Percentiles rank a stretch among this genome's conserved stretches.
phyloP scores from a whole-genome alignment of 768 basidiomycete genomes.

The Pilatotrama ljubarskyi region DNA sequence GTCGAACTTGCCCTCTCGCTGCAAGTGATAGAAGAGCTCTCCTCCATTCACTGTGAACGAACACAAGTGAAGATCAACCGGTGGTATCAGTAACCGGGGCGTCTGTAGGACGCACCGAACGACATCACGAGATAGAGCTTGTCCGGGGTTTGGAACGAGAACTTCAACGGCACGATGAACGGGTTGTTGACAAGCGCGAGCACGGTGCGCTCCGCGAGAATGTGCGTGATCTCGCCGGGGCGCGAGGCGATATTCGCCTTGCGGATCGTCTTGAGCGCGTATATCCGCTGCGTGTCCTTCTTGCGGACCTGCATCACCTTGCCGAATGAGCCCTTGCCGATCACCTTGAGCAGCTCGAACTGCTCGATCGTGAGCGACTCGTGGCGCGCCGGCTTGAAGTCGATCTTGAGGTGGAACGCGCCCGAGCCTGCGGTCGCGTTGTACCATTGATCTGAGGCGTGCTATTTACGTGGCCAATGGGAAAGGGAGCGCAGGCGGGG shows the following conservation, averaged over 20 bases:
- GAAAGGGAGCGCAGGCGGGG: neutral
- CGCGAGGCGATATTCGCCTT: conserved; percentile 97
- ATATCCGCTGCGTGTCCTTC: conserved; percentile 96
- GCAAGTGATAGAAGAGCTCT: conserved; percentile 96
- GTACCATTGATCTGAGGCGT: conserved; percentile 92
- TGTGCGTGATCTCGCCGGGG: conserved; percentile 97
- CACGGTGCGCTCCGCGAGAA: conserved; percentile 95
- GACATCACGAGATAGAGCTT: conserved; percentile 98
- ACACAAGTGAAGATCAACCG: conserved; percentile 1
- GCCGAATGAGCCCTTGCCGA: conserved; percentile 96
- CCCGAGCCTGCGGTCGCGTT: conserved; percentile 80
- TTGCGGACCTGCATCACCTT: conserved; percentile 99
- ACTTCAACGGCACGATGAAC: conserved; percentile 98
- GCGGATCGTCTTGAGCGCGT: conserved; percentile 96
- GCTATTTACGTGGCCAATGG: conserved; percentile 39
- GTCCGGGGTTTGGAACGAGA: conserved; percentile 97
- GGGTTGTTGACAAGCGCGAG: conserved; percentile 97
- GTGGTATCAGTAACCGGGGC: neutral
- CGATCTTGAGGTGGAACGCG: conserved; percentile 93
- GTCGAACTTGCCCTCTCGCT: conserved; percentile 95
- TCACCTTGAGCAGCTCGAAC: conserved; percentile 96
- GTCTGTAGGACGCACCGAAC: conserved; percentile 60
- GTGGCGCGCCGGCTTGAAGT: conserved; percentile 85
- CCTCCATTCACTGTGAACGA: conserved; percentile 86
- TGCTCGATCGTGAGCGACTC: conserved; percentile 92